Evolutionary conservation across 169 alveolate genomes (phyloP).

Genomic region (Cryptosporidium baileyi): DNA sequence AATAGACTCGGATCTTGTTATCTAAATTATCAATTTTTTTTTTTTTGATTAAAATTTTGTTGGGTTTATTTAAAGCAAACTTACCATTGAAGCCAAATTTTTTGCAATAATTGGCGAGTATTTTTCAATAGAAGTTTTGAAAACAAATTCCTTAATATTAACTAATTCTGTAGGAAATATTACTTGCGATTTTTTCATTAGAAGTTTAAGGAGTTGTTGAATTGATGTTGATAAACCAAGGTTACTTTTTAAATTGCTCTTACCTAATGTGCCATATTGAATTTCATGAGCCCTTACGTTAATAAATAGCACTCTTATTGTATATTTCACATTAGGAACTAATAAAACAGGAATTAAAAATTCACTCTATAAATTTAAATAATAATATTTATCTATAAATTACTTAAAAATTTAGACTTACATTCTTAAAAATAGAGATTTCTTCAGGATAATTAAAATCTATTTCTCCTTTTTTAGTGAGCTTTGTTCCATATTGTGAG

Average conservation of each 20-base stretch:
- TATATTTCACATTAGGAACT: constrained; percentile 6
- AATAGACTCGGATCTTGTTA: constrained; percentile 43
- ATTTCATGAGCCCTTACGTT: constrained; percentile 56
- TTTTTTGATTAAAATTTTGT: background rate
- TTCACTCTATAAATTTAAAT: constrained; percentile 9
- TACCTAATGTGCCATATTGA: constrained; percentile 61
- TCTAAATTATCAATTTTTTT: background rate
- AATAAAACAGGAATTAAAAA: constrained; percentile 11
- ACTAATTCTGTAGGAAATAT: constrained; percentile 15
- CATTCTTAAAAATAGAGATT: background rate
- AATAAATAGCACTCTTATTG: constrained; percentile 10
- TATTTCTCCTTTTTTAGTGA: background rate
- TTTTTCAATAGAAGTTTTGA: constrained; percentile 2
- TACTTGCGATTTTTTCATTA: background rate
- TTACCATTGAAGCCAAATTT: constrained; percentile 58
- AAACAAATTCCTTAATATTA: constrained; percentile 21
- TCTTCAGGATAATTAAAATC: background rate
- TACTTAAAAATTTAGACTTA: background rate
- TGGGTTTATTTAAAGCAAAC: background rate
- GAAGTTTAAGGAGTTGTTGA: constrained; percentile 9
- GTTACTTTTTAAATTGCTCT: constrained; percentile 40
- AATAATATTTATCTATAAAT: background rate
- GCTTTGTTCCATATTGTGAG: constrained; percentile 4
- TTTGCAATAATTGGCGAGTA: constrained; percentile 49
- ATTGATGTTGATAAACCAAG: constrained; percentile 4